Conservation (phyloP, 805 yeast species). For the Cyberlindnera maritima region DNA sequence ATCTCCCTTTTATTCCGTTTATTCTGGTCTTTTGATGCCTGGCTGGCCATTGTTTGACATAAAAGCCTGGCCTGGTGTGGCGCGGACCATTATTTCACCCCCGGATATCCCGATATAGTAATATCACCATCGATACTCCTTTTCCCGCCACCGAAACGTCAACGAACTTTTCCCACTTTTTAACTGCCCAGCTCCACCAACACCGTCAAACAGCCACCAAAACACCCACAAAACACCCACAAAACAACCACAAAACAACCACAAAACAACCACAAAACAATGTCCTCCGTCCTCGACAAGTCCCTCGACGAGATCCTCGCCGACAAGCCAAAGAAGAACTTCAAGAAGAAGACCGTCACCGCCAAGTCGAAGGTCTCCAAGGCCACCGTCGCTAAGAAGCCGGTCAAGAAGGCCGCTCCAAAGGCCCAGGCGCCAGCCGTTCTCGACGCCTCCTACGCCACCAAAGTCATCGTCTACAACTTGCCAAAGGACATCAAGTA, state of each 20-base stretch:
- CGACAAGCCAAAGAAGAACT: constrained; percentile 43
- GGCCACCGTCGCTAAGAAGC: constrained; percentile 27
- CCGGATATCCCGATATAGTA: neutral
- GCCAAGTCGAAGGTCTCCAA: constrained; percentile 28
- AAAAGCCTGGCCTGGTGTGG: neutral
- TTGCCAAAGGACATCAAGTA: constrained; percentile 84
- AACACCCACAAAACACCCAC: neutral
- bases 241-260: too few species aligned
- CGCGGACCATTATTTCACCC: neutral
- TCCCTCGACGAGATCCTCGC: constrained; percentile 94
- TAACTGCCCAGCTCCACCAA: constrained; percentile 1
- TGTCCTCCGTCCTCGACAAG: constrained; percentile 80
- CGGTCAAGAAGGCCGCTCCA: constrained; percentile 25
- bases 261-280: too few species aligned
- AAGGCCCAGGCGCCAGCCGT: constrained; percentile 15
- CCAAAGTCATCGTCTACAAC: constrained; percentile 82
- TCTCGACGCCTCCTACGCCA: constrained; percentile 54
- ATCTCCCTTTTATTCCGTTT: neutral
- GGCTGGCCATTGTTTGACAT: too few species aligned
- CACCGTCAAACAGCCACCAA: neutral
- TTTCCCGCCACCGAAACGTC: too few species aligned
- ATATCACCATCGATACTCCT: too few species aligned
- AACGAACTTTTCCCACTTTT: neutral
- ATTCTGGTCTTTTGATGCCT: too few species aligned
- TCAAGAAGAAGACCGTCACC: constrained; percentile 29